These are phyloP conservation scores for Colletotrichum musae DNA, from an alignment of 2,329 filamentous ascomycete species.

Conservation along the genomic window DNA sequence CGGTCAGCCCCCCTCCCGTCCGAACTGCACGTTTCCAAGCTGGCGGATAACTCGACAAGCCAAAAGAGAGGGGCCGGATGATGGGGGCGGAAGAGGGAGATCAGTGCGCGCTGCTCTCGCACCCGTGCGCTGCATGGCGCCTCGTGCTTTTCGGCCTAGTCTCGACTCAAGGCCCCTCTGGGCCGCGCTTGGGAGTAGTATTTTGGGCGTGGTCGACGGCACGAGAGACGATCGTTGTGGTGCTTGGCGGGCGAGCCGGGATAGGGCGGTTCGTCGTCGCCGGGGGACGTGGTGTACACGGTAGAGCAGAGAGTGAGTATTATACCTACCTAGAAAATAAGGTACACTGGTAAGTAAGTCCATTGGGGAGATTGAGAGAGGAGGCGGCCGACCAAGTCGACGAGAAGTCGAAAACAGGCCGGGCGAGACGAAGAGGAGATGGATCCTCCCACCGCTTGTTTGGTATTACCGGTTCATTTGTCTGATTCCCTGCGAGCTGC, in stretches of 20 bases:
- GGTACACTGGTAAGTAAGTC: too few species aligned
- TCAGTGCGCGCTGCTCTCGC: conserved; percentile 26
- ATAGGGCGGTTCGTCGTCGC: conserved; percentile 9
- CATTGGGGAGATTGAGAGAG: neutral
- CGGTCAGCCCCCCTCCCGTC: conserved; percentile 3
- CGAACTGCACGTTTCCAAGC: conserved; percentile 16
- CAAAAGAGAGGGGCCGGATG: conserved; percentile 1
- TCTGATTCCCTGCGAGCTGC: too few species aligned
- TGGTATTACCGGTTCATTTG: too few species aligned
- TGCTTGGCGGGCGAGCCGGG: conserved; percentile 14
- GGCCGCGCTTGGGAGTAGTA: conserved; percentile 20
- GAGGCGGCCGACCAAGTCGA: neutral
- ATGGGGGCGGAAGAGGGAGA: conserved; percentile 8
- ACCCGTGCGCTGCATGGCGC: conserved; percentile 31
- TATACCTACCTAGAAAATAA: too few species aligned
- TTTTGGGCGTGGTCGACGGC: conserved; percentile 9
- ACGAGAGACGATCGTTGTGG: conserved; percentile 19
- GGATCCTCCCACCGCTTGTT: too few species aligned
- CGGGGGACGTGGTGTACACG: too few species aligned
- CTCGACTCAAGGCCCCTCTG: conserved; percentile 1
- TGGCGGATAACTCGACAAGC: conserved; percentile 22
- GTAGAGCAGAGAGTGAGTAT: too few species aligned
- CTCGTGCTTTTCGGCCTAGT: conserved; percentile 19
- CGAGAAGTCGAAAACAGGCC: too few species aligned
- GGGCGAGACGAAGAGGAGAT: too few species aligned